Base-by-base conservation (phyloP, 257 asterid genomes). In the Gentiana macrophylla region DNA sequence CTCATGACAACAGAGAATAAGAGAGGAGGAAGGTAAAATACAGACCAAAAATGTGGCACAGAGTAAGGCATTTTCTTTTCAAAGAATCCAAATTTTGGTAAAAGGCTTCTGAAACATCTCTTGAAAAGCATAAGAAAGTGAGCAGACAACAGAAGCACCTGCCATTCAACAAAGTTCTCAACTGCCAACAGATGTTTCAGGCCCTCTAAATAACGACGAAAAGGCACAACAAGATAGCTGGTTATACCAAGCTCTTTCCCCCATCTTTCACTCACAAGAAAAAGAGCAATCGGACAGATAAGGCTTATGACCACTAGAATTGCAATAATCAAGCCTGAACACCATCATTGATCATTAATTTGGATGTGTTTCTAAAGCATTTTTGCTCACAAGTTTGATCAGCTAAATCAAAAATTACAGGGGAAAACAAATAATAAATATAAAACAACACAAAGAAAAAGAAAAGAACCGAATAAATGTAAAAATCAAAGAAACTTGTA, bases 391-490 rank as follows among this genome's bases (percentile, higher is more conserved):
- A 38, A 13, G 32, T 12, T 46, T 32, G 32, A 8, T 5, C 10
- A 32, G 44, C 44, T 32, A 41, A 12, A 57, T 4, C 43, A 56
- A 12, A 38, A 41, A 5, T 10, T 5, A 2, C 9, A 41, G 46
- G 9, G 46, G 9, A 41, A 10, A 41, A 7, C 46, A 15, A 15
- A 15, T 15, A 15, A 15, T 15, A 15, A 15, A 15, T 15, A 15
- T 15, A 15, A 15, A 15, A 15, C 24, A 41, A 41, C 9, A 5
- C 46, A 41, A 59, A 62, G 50, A 53, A 36, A 41, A 51, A 60
- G 49, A 52, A 67, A 72, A 70, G 35, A 73, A 56, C 24, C 67
- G 49, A 43, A 12, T 63, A 50, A 80, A 69, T 44, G 43, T 52
- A 60, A n/a, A 51, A 51, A n/a, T 54, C 56, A 15, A 15, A 15